Evolutionary conservation across 768 basidiomycete genomes (phyloP).

Genomic region (Podaxis rugospora): DNA sequence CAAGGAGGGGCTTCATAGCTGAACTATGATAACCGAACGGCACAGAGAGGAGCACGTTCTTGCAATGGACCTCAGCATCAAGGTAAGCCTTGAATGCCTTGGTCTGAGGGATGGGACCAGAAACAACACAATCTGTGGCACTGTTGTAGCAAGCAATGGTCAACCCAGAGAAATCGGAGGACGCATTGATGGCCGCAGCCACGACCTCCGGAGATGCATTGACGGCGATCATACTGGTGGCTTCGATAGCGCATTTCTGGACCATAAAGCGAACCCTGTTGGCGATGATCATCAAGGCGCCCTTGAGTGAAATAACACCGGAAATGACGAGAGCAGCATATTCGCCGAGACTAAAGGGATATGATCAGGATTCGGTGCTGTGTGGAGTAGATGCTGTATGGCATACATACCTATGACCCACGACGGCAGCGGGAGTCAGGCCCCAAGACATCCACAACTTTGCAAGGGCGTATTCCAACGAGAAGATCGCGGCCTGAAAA

Average conservation of each 20-base stretch:
- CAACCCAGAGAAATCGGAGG: slow-evolving; percentile 30
- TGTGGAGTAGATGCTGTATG: background rate
- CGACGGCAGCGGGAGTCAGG: slow-evolving; percentile 50
- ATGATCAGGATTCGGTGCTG: background rate
- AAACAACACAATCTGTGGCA: slow-evolving; percentile 49
- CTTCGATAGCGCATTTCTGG: slow-evolving; percentile 35
- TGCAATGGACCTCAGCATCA: slow-evolving; percentile 31
- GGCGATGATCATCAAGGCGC: slow-evolving; percentile 55
- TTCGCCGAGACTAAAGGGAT: slow-evolving; percentile 57
- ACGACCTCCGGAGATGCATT: slow-evolving; percentile 31
- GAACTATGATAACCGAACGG: slow-evolving; percentile 64
- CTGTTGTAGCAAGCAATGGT: slow-evolving; percentile 63
- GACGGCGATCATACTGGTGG: slow-evolving; percentile 63
- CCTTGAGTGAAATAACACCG: slow-evolving; percentile 49
- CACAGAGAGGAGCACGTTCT: slow-evolving; percentile 35
- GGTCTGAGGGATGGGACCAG: slow-evolving; percentile 48
- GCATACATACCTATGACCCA: slow-evolving; percentile 63
- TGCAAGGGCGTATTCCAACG: slow-evolving; percentile 60
- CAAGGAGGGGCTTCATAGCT: slow-evolving; percentile 56
- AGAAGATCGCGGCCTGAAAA: slow-evolving; percentile 52
- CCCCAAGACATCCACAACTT: slow-evolving; percentile 71
- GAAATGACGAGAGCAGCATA: slow-evolving; percentile 69
- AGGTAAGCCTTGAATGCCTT: slow-evolving; percentile 36
- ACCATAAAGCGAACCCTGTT: slow-evolving; percentile 54
- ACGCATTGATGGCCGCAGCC: slow-evolving; percentile 28